Evolutionary conservation across 768 basidiomycete genomes (phyloP).

Genomic region (Leccinellum rugosiceps): DNA sequence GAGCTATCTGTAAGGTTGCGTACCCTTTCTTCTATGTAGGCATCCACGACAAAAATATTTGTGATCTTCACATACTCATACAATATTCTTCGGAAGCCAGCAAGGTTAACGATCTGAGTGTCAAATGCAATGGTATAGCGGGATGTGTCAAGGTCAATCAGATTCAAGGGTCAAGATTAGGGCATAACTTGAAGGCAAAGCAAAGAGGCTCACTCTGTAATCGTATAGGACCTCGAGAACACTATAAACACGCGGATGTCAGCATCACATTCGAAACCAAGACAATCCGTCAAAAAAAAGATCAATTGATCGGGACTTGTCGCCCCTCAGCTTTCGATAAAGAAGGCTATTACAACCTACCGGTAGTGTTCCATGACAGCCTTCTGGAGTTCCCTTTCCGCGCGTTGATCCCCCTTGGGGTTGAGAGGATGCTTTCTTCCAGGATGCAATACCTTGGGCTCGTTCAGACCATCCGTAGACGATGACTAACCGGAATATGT

Average conservation of each 20-base stretch:
- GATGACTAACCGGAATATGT: conserved; percentile 9
- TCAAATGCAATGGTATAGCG: background rate
- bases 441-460: background rate
- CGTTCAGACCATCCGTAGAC: background rate
- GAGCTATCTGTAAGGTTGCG: background rate
- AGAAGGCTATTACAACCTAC: conserved; percentile 29
- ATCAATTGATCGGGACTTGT: background rate
- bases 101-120: conserved; percentile 74
- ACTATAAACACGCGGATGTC: conserved; percentile 34
- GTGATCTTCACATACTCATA: conserved; percentile 86
- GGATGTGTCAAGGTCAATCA: background rate
- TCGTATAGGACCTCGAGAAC: conserved; percentile 84
- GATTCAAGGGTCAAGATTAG: background rate
- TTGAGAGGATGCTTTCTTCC: conserved; percentile 34
- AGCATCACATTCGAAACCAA: conserved; percentile 1
- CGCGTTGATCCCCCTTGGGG: conserved; percentile 76
- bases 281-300: background rate
- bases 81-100: conserved; percentile 82
- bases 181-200: background rate
- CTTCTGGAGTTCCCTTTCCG: conserved; percentile 78
- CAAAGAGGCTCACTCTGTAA: conserved; percentile 56
- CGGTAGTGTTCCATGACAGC: conserved; percentile 83
- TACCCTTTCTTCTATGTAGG: conserved; percentile 80
- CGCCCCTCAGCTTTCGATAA: background rate
- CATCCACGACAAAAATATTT: conserved; percentile 67